Evolutionary conservation across 1,139 yeast species (phyloP).

Genomic region (Arxiozyma bovina): DNA sequence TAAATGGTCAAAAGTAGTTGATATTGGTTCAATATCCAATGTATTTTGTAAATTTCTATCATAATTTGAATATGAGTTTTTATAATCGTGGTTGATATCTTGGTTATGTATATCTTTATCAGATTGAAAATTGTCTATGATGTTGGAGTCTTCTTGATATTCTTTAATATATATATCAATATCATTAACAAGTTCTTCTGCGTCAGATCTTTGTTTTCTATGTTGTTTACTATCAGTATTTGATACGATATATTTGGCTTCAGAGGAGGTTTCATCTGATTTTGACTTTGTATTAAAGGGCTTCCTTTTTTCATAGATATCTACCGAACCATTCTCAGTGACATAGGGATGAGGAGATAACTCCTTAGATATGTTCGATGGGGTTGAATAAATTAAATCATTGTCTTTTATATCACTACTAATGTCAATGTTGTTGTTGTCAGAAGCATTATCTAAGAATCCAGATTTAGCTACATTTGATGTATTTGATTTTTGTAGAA

Average conservation of each 20-base stretch:
- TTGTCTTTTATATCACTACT: not conserved
- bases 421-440: not conserved
- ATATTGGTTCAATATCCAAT: not conserved
- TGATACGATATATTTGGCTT: not conserved
- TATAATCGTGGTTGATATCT: not conserved
- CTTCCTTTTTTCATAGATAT: not conserved
- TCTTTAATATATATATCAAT: conserved; percentile 23
- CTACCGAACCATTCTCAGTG: not conserved
- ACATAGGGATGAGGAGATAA: not conserved
- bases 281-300: not conserved
- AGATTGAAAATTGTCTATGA: not conserved
- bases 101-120: not conserved
- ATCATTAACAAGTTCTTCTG: conserved; percentile 30
- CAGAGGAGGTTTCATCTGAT: not conserved
- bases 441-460: not conserved
- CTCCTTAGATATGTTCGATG: not conserved
- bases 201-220: conserved; percentile 27
- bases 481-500: not conserved
- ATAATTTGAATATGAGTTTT: not conserved
- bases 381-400: no score
- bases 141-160: conserved; percentile 6
- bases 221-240: conserved; percentile 9
- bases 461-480: not conserved
- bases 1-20: not conserved
- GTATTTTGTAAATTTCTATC: not conserved